Percentiles rank a stretch among this genome's conserved stretches.
Conservation (phyloP, 345 rosid genomes). For the Tarenaya hassleriana region DNA sequence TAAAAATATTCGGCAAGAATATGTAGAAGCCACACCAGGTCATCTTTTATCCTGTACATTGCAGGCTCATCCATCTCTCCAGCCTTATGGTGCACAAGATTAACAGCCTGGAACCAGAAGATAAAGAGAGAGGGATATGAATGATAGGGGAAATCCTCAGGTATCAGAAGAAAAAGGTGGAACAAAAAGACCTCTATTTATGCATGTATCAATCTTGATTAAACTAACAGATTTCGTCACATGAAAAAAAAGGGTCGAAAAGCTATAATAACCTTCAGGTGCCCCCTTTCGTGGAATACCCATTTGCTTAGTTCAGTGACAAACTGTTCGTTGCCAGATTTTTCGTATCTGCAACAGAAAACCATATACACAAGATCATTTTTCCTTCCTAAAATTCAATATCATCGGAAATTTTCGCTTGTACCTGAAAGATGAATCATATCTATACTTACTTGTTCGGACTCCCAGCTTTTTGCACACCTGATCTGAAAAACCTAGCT, state of each 20-base stretch:
- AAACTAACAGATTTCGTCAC: not conserved
- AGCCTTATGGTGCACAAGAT: slow-evolving; percentile 44
- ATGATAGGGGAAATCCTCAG: no score
- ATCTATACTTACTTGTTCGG: slow-evolving; percentile 35
- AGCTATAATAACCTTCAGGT: slow-evolving; percentile 40
- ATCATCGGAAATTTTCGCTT: not conserved
- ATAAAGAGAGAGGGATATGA: slow-evolving; percentile 14
- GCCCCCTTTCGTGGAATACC: slow-evolving; percentile 75
- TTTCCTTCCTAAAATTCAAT: no score
- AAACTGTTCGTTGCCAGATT: slow-evolving; percentile 64
- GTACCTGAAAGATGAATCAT: not conserved
- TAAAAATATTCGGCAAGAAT: slow-evolving; percentile 5
- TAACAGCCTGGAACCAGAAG: slow-evolving; percentile 40
- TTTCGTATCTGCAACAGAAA: slow-evolving; percentile 37
- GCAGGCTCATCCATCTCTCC: slow-evolving; percentile 59
- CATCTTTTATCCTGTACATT: slow-evolving; percentile 59
- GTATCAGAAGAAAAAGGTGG: not conserved
- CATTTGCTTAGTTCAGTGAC: slow-evolving; percentile 68
- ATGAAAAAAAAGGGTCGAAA: slow-evolving; percentile 11
- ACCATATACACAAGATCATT: slow-evolving; percentile 19
- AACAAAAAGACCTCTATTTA: slow-evolving; percentile 17
- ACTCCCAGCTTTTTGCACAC: slow-evolving; percentile 54
- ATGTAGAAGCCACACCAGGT: slow-evolving; percentile 38
- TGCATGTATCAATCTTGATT: not conserved
- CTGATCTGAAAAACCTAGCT: slow-evolving; percentile 48